Base-by-base conservation (phyloP, 1,284 basidiomycete genomes). In the Vanrija sp. region DNA sequence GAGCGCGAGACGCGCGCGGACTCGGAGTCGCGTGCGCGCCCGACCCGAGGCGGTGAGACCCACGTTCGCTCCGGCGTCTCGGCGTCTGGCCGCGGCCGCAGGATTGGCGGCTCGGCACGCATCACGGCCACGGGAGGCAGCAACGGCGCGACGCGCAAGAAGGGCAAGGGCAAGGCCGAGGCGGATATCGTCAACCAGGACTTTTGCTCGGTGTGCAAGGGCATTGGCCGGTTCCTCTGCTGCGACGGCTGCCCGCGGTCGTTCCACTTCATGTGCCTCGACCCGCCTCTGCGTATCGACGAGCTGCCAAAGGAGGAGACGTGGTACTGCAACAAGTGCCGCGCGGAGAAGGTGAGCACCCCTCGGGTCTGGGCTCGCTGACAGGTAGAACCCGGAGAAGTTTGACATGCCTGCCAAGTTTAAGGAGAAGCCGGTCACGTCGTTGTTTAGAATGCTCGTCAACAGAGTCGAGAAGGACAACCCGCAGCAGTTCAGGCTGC, bases 181-280 rank as follows among this genome's bases (percentile, higher is more conserved):
- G 37, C 24, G 5, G 62, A 67, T 20, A 58, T 66, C 45, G 66
- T 71, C 51, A 98, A 98, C 75, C 86, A 97, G 72, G 94, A 98
- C 73, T 90, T 89, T 68, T 98, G 94, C 73, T 94, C 92, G 48
- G 84, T 89, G 2, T 98, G 95, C 76, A 83, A 85, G 24, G 80
- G 81, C 14, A 78, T 79, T 46, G 82, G 82, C 24, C 88, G 93
- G 52, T 80, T 94, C 56, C 83, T 95, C 9, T 98, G 97, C 73
- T 99, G 95, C 75, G 95, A 98, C 72, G 93, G 94, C 14, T 99
- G 96, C 72, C 90, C 95, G 27, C 82, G 88, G 60, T 91, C 92
- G 20, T 99, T 97, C 75, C 95, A 99, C 76, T 85, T 98, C 57
- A 86, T 86, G 82, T 99, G 95, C 75, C 83, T 98, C 65, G 89